Percentiles rank a stretch among this genome's conserved stretches.
Evolutionary conservation across 2,329 filamentous ascomycete species (phyloP).

Genomic region (Ophiostoma himal-ulmi): DNA sequence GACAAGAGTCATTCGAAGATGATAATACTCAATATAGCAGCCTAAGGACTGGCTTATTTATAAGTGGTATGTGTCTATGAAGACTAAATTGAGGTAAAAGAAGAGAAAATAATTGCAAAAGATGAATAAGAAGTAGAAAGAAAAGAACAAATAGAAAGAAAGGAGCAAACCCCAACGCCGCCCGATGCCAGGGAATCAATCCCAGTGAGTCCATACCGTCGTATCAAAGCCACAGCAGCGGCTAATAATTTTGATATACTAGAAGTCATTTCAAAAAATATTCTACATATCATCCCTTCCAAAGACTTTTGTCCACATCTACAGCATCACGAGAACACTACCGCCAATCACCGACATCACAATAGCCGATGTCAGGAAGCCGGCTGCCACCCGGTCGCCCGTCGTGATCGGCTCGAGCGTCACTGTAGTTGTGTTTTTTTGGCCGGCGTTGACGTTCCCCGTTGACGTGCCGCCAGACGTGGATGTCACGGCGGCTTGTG

Average conservation of each 20-base stretch:
- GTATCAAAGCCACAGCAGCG: not conserved
- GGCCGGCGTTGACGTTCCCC: slow-evolving; percentile 46
- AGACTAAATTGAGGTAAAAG: not conserved
- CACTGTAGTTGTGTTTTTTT: slow-evolving; percentile 29
- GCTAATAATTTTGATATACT: not conserved
- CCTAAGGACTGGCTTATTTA: not conserved
- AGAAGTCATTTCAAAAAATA: too few species aligned
- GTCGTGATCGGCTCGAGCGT: slow-evolving; percentile 39
- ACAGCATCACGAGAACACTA: slow-evolving; percentile 44
- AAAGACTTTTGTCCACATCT: slow-evolving; percentile 25
- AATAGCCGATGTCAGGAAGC: slow-evolving; percentile 49
- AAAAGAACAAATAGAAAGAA: not conserved
- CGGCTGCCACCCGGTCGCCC: slow-evolving; percentile 51
- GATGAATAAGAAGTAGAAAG: not conserved
- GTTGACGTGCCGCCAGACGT: slow-evolving; percentile 54
- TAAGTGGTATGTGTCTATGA: not conserved
- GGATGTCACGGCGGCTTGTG: slow-evolving; percentile 42
- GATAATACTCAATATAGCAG: slow-evolving; percentile 8
- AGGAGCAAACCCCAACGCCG: not conserved
- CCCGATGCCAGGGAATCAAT: slow-evolving; percentile 3
- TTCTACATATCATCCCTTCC: too few species aligned
- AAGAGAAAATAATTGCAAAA: not conserved
- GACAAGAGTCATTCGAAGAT: not conserved
- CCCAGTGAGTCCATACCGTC: not conserved
- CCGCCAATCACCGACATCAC: slow-evolving; percentile 45